These are phyloP conservation scores for Pleurotus djamor DNA, from an alignment of 768 basidiomycete genomes.

Conservation along the genomic window DNA sequence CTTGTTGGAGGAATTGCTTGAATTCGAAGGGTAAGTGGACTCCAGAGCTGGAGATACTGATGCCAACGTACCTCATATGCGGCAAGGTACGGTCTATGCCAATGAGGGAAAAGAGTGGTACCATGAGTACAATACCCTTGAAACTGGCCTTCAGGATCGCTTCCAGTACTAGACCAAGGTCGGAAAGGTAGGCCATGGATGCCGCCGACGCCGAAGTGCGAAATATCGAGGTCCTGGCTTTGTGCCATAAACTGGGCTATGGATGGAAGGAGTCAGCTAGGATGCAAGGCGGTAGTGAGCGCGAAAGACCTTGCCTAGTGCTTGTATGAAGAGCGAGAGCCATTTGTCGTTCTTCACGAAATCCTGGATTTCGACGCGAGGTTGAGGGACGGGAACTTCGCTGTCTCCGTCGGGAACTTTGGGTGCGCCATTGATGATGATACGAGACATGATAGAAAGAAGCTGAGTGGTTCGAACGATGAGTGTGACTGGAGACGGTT, in stretches of 20 bases:
- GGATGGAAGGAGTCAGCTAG: not conserved
- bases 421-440: conserved; percentile 24
- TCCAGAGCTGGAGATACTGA: no score
- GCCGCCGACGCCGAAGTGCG: conserved; percentile 44
- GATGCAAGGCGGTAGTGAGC: not conserved
- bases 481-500: not conserved
- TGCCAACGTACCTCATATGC: conserved; percentile 50
- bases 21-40: not conserved
- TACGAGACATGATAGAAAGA: not conserved
- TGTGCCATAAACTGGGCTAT: conserved; percentile 26
- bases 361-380: conserved; percentile 40
- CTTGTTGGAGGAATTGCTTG: conserved; percentile 45
- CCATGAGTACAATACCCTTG: conserved; percentile 60
- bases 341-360: conserved; percentile 39
- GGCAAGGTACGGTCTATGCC: conserved; percentile 52
- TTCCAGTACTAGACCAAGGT: conserved; percentile 32
- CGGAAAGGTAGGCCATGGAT: conserved; percentile 52
- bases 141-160: conserved; percentile 20
- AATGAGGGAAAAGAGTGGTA: conserved; percentile 50
- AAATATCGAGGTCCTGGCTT: conserved; percentile 26
- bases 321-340: conserved; percentile 52
- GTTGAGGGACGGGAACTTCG: conserved; percentile 10
- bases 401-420: conserved; percentile 15
- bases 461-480: not conserved
- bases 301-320: conserved; percentile 34